Conservation (phyloP, 768 basidiomycete genomes). For the Pholiota microspora region DNA sequence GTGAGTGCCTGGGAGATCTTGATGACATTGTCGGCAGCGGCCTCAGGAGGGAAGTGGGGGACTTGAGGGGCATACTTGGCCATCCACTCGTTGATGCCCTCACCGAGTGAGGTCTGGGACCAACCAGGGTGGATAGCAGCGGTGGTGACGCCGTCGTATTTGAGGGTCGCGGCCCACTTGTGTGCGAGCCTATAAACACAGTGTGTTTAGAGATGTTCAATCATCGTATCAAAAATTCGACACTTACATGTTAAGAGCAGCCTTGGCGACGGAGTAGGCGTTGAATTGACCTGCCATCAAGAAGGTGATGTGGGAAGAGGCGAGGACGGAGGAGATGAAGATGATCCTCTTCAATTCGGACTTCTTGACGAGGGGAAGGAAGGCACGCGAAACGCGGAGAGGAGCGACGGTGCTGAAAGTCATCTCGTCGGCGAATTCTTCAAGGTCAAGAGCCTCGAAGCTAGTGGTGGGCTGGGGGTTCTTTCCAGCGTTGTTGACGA, state of each 20-base stretch:
- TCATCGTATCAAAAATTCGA: not conserved
- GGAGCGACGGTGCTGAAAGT: slow-evolving; percentile 19
- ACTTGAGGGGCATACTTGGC: slow-evolving; percentile 19
- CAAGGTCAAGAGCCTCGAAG: slow-evolving; percentile 21
- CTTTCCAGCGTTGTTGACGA: too few relatives aligned
- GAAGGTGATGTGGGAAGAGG: slow-evolving; percentile 12
- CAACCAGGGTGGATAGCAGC: slow-evolving; percentile 23
- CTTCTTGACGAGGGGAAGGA: slow-evolving; percentile 21
- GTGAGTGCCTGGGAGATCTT: slow-evolving; percentile 15
- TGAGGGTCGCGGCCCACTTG: slow-evolving; percentile 23
- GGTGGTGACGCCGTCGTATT: slow-evolving; percentile 20
- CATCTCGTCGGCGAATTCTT: slow-evolving; percentile 18
- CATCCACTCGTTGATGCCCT: slow-evolving; percentile 21
- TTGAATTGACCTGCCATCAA: too few relatives aligned
- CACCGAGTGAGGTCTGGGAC: slow-evolving; percentile 21
- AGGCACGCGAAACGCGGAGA: slow-evolving; percentile 18
- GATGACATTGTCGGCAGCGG: slow-evolving; percentile 16
- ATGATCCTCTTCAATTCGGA: slow-evolving; percentile 22
- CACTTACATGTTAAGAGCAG: slow-evolving; percentile 21
- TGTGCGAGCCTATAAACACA: slow-evolving; percentile 17
- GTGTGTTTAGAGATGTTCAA: not conserved
- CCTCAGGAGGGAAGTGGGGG: slow-evolving; percentile 17
- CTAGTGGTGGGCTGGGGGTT: slow-evolving; percentile 14
- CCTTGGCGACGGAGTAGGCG: slow-evolving; percentile 10
- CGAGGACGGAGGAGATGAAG: slow-evolving; percentile 22